Percentiles rank a stretch among this genome's conserved stretches.
phyloP scores from a whole-genome alignment of 2,329 filamentous ascomycete species.

The Trichophyton mentagrophytes region DNA sequence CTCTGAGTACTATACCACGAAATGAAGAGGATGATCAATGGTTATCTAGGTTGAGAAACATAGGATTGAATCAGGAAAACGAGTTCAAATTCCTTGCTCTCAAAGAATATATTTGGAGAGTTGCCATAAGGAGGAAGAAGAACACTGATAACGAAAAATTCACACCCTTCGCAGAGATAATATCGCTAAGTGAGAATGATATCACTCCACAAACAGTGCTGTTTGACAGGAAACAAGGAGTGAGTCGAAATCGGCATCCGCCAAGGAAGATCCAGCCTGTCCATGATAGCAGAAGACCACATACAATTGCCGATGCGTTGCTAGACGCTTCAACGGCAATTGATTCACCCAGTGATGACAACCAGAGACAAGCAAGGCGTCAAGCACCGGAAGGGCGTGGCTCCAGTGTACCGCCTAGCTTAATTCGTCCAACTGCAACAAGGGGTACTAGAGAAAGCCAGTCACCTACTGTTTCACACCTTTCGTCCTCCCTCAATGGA shows the following conservation, averaged over 20 bases:
- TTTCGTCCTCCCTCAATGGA: constrained; percentile 26
- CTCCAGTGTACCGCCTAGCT: constrained; percentile 14
- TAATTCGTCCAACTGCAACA: constrained; percentile 11
- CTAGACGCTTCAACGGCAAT: constrained; percentile 85
- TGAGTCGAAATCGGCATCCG: constrained; percentile 23
- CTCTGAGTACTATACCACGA: constrained; percentile 52
- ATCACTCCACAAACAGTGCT: constrained; percentile 81
- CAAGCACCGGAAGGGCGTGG: constrained; percentile 31
- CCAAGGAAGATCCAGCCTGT: constrained; percentile 18
- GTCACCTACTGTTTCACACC: constrained; percentile 18
- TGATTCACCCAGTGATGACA: constrained; percentile 47
- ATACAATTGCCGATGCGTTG: constrained; percentile 80
- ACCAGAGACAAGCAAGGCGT: constrained; percentile 28
- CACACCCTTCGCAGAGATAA: constrained; percentile 48
- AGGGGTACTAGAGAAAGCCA: background rate
- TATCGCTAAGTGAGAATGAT: constrained; percentile 61
- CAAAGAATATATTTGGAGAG: constrained; percentile 80
- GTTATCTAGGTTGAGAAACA: constrained; percentile 70
- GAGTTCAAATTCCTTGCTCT: constrained; percentile 80
- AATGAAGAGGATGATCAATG: constrained; percentile 93
- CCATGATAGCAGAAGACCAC: constrained; percentile 37
- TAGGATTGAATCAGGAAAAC: constrained; percentile 70
- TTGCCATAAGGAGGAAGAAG: constrained; percentile 58
- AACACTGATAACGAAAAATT: constrained; percentile 26
- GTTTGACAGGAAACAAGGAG: constrained; percentile 63